Conservation (phyloP, 305 asterid genomes). For the Nicotiana rustica region DNA sequence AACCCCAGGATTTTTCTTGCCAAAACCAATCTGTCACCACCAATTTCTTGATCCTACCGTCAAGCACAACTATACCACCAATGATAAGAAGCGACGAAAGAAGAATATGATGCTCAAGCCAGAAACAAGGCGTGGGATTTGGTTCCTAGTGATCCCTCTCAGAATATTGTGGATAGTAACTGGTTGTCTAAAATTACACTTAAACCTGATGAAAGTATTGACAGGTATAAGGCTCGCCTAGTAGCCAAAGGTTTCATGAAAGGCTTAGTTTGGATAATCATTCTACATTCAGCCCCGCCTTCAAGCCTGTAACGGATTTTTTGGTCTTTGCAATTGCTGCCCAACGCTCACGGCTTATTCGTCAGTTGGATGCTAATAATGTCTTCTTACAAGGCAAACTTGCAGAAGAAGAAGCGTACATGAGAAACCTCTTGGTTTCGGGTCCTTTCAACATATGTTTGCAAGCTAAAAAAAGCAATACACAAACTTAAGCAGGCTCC, state of each 20-base stretch:
- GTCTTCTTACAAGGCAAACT: too few species aligned
- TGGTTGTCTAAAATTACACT: not conserved
- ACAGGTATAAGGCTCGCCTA: not conserved
- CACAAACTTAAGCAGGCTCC: not conserved
- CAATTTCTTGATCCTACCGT: not conserved
- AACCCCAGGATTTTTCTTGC: not conserved
- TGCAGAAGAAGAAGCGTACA: not conserved
- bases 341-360: too few species aligned
- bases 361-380: too few species aligned
- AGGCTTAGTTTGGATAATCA: not conserved
- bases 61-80: not conserved
- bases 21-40: not conserved
- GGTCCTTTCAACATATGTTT: not conserved
- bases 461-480: not conserved
- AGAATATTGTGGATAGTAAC: not conserved
- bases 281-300: not conserved
- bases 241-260: not conserved
- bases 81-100: not conserved
- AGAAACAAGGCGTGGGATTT: not conserved
- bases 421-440: not conserved
- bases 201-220: not conserved
- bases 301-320: not conserved
- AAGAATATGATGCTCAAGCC: not conserved
- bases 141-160: not conserved
- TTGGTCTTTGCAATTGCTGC: not conserved